Conservation (phyloP, 169 alveolate genomes). For the Babesia bigemina region DNA sequence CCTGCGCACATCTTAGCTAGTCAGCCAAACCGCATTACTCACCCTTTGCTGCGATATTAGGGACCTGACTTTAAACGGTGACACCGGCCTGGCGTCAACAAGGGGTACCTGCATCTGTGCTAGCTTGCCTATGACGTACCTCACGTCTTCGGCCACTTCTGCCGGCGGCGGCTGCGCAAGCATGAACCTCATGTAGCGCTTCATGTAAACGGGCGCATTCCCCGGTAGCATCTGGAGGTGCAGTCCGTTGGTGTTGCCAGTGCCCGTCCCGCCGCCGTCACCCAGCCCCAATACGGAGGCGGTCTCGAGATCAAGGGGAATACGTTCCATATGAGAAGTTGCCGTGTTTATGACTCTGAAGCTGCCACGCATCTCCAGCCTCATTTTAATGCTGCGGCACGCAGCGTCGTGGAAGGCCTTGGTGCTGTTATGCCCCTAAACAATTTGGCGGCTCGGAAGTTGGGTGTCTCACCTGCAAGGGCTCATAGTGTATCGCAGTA, state of each 20-base stretch:
- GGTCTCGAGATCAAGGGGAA: background rate
- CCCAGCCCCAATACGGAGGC: conserved; percentile 31
- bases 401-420: conserved; percentile 39
- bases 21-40: too few species aligned
- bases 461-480: conserved; percentile 44
- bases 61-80: background rate
- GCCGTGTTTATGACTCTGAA: background rate
- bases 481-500: conserved; percentile 38
- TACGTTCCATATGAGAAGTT: background rate
- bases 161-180: background rate
- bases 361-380: conserved; percentile 2
- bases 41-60: conserved; percentile 12
- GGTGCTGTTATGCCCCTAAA: conserved; percentile 13
- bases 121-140: conserved; percentile 24
- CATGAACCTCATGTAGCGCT: conserved; percentile 28
- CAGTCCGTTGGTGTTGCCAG: background rate
- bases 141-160: conserved; percentile 15
- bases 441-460: background rate
- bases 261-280: background rate
- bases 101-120: conserved; percentile 7
- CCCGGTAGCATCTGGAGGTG: conserved; percentile 33
- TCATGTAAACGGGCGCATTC: conserved; percentile 27
- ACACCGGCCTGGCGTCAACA: conserved; percentile 7
- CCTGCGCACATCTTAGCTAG: background rate
- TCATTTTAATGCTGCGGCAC: conserved; percentile 2